phyloP scores from a whole-genome alignment of 805 yeast genomes.

The Myxozyma lipomycoides region DNA sequence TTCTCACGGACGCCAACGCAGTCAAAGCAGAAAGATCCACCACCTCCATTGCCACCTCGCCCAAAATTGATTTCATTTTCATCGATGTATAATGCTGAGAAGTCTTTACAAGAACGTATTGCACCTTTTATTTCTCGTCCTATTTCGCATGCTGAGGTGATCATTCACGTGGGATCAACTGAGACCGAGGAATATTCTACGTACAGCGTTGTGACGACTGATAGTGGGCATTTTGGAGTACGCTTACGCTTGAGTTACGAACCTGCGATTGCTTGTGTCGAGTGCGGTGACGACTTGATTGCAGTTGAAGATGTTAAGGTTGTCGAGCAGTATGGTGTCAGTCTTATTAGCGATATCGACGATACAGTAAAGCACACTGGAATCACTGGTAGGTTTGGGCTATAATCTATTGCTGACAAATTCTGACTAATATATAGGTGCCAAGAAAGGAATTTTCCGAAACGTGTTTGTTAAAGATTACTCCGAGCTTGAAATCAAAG shows the following conservation, averaged over 20 bases:
- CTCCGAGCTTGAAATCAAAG: constrained; percentile 65
- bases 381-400: constrained; percentile 52
- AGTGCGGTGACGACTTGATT: constrained; percentile 42
- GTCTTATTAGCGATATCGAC: constrained; percentile 85
- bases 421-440: constrained; percentile 38
- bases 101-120: constrained; percentile 57
- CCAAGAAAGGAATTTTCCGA: constrained; percentile 74
- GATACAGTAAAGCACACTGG: constrained; percentile 92
- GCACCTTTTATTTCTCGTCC: constrained; percentile 67
- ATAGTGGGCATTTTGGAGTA: constrained; percentile 60
- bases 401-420: background rate
- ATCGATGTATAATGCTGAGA: constrained; percentile 40
- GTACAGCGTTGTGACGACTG: constrained; percentile 51
- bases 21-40: background rate
- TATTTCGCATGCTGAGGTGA: constrained; percentile 53
- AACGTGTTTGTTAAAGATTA: constrained; percentile 69
- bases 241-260: constrained; percentile 52
- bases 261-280: constrained; percentile 50
- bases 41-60: constrained; percentile 27
- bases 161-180: constrained; percentile 54
- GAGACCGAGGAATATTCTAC: constrained; percentile 36
- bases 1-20: background rate
- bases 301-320: constrained; percentile 47
- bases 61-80: constrained; percentile 24
- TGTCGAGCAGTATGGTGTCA: constrained; percentile 48